Evolutionary conservation across 208 protist species (phyloP).

Genomic region (Jaenimonas drosophilae): DNA sequence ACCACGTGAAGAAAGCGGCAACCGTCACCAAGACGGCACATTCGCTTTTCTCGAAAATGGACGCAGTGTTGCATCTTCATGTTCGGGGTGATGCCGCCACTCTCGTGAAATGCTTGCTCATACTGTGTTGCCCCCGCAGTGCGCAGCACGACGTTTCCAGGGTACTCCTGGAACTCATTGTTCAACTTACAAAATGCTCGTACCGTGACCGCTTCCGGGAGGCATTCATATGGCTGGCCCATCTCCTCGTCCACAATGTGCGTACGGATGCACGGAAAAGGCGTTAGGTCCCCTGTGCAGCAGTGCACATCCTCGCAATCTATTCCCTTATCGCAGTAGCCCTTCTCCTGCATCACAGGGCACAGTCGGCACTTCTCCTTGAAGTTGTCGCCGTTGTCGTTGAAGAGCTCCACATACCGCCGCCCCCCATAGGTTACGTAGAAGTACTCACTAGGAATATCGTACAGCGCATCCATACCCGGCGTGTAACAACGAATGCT

Average conservation of each 20-base stretch:
- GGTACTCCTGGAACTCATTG: conserved; percentile 32
- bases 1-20: conserved; percentile 78
- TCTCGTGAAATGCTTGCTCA: conserved; percentile 30
- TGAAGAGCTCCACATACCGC: conserved; percentile 60
- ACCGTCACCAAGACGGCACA: conserved; percentile 66
- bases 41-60: conserved; percentile 65
- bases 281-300: conserved; percentile 25
- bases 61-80: conserved; percentile 81
- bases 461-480: conserved; percentile 55
- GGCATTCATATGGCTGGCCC: conserved; percentile 35
- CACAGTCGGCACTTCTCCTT: conserved; percentile 70
- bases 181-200: conserved; percentile 68
- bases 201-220: conserved; percentile 36
- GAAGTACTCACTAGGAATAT: conserved; percentile 59
- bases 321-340: conserved; percentile 28
- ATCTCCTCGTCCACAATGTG: conserved; percentile 40
- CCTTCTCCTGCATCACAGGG: conserved; percentile 15
- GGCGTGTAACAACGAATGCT: conserved; percentile 60
- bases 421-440: conserved; percentile 47
- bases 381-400: conserved; percentile 74
- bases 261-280: conserved; percentile 36
- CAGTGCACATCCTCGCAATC: conserved; percentile 56
- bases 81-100: conserved; percentile 17
- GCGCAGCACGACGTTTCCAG: conserved; percentile 50
- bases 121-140: conserved; percentile 63